phyloP scores from a whole-genome alignment of 2,329 filamentous ascomycete genomes.

The Lachnellula hyalina region DNA sequence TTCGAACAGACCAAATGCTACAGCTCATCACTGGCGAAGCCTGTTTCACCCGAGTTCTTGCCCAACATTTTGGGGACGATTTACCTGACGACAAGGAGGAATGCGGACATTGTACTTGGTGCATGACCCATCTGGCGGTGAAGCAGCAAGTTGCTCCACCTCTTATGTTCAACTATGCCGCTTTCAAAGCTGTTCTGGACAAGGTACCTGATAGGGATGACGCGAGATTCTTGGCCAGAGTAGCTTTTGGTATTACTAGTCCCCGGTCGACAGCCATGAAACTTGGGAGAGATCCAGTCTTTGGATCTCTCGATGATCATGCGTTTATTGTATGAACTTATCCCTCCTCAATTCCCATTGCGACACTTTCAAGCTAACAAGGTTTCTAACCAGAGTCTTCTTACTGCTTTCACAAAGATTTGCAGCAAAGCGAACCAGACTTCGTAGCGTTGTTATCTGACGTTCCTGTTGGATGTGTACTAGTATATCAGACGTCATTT shows the following conservation, averaged over 20 bases:
- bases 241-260: conserved; percentile 59
- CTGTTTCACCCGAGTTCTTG: conserved; percentile 49
- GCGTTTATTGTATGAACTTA: conserved; percentile 40
- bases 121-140: conserved; percentile 35
- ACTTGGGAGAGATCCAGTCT: conserved; percentile 40
- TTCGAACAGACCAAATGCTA: conserved; percentile 45
- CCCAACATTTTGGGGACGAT: conserved; percentile 52
- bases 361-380: background rate
- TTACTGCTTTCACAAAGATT: background rate
- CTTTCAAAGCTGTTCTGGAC: conserved; percentile 40
- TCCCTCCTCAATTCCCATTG: background rate
- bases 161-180: conserved; percentile 34
- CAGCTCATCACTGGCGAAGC: conserved; percentile 45
- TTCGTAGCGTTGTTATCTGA: too few species aligned
- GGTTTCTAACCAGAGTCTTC: background rate
- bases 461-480: too few species aligned
- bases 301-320: conserved; percentile 50
- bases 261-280: conserved; percentile 47
- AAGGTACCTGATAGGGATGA: conserved; percentile 48
- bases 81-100: conserved; percentile 38
- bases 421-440: background rate
- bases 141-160: conserved; percentile 36
- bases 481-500: too few species aligned
- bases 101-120: conserved; percentile 53
- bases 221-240: conserved; percentile 50